Conservation (phyloP, 148 eudicot genomes). For the Agrostemma githago region DNA sequence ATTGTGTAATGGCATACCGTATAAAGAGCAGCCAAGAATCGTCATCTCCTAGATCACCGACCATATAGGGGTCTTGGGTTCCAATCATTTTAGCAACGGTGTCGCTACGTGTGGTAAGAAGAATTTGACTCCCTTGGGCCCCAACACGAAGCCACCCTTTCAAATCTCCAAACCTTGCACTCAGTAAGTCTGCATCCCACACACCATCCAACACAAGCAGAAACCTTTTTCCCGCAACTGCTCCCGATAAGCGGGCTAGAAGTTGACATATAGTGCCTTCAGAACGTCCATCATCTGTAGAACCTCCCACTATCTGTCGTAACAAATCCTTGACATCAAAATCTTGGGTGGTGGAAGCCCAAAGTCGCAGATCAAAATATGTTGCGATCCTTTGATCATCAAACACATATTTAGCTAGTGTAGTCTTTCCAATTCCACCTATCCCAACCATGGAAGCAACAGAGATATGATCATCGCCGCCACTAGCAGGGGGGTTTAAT, state of each 20-base stretch:
- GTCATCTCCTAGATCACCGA: too few relatives aligned
- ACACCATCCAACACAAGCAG: too few relatives aligned
- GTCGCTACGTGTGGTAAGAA: background rate
- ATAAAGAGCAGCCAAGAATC: too few relatives aligned
- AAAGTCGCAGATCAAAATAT: conserved; percentile 9
- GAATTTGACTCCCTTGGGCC: too few relatives aligned
- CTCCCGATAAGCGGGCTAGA: background rate
- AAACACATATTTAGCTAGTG: conserved; percentile 13
- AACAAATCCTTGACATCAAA: conserved; percentile 9
- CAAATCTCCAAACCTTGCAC: too few relatives aligned
- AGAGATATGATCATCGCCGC: background rate
- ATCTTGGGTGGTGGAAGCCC: background rate
- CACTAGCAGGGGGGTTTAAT: background rate
- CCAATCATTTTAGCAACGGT: too few relatives aligned
- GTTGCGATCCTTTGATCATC: conserved; percentile 3
- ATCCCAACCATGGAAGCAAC: conserved; percentile 18
- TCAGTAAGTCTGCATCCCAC: too few relatives aligned
- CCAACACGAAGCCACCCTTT: too few relatives aligned
- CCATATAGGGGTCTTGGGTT: too few relatives aligned
- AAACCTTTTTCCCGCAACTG: background rate
- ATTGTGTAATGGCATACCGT: too few relatives aligned
- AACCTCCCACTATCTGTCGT: background rate
- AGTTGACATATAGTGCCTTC: background rate
- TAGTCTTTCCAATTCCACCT: conserved; percentile 17
- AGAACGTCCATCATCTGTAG: too few relatives aligned